Base-by-base conservation (phyloP, 108 stramenopile species). In the Cyclotella distinguenda region DNA sequence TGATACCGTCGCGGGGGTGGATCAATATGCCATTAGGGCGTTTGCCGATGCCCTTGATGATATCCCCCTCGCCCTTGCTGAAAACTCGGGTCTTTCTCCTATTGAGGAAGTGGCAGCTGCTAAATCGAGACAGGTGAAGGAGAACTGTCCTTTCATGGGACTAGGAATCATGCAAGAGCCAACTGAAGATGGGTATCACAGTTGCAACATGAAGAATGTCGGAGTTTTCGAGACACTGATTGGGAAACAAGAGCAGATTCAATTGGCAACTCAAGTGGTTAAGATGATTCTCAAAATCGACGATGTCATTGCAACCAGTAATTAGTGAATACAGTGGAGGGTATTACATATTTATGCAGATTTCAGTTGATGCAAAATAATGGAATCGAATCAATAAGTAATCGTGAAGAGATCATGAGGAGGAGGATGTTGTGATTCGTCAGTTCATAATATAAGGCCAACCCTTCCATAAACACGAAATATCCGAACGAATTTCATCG, bases 221-320 rank as follows among this genome's bases (percentile, higher is more conserved):
- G 89, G 93, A 34, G 98, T 99, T 33, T 99, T 99, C 77, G 99
- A 99, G 73, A 99, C 99, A 8, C 77, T 99, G 58, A 97, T 97
- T 82, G 99, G 99, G 50, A 99, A 99, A 82, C 96, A 98, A 65
- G 94, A 99, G 73, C 99, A 99, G 81, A 70, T 99, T 36, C 94
- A 94, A 74, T 76, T 99, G 45, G 99, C 99, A 33, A 98, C 97
- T 16, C 99, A 99, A 81, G 96, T 99, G 7, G 98, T 98, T 63
- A 99, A 99, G 83, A 98, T 99, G 96, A 97, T 99, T 68, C 86
- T 99, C 65, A 99, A 98, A 82, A 98, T 99, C 79, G 99, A 58
- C 26, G 56, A 58, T 58, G 56, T 58, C 26, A 58, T 58, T 58
- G 56, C 56, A 13, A 36, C 56, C 7, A 58, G 52, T 34, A 6